phyloP scores from a whole-genome alignment of 2,329 filamentous ascomycete genomes.

The Calonectria multiphialidica region DNA sequence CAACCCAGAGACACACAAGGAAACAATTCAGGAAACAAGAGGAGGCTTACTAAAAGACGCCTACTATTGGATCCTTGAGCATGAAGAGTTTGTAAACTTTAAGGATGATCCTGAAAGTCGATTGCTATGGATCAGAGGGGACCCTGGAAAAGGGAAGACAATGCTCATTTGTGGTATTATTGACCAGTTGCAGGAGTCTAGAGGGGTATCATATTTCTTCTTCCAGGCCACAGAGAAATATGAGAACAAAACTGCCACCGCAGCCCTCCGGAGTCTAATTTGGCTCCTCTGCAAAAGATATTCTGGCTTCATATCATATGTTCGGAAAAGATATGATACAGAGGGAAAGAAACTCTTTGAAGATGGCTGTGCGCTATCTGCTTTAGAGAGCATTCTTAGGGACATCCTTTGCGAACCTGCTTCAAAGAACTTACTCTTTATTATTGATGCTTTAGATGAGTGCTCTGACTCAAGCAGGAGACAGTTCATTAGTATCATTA shows the following conservation, averaged over 20 bases:
- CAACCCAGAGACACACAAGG: not conserved
- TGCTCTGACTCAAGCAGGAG: not conserved
- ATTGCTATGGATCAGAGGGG: not conserved
- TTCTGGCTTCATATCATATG: not conserved
- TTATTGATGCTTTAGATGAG: conserved; percentile 14
- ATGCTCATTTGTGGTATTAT: not conserved
- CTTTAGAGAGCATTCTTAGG: not conserved
- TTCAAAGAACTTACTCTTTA: not conserved
- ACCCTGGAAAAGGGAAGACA: not conserved
- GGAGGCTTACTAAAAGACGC: not conserved
- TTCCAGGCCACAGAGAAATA: not conserved
- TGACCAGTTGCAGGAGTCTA: not conserved
- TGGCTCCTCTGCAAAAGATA: not conserved
- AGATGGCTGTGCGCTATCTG: not conserved
- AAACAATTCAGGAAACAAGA: not conserved
- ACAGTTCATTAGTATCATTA: not conserved
- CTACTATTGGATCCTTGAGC: not conserved
- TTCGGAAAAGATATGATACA: not conserved
- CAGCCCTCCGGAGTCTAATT: not conserved
- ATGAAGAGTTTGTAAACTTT: not conserved
- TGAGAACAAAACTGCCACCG: not conserved
- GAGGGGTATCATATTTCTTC: not conserved
- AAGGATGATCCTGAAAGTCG: not conserved
- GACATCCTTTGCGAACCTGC: not conserved
- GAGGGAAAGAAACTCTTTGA: not conserved